Percentiles rank a stretch among this genome's conserved stretches.
These are phyloP conservation scores for Podaxis rugospora DNA, from an alignment of 768 basidiomycete genomes.

Conservation along the genomic window DNA sequence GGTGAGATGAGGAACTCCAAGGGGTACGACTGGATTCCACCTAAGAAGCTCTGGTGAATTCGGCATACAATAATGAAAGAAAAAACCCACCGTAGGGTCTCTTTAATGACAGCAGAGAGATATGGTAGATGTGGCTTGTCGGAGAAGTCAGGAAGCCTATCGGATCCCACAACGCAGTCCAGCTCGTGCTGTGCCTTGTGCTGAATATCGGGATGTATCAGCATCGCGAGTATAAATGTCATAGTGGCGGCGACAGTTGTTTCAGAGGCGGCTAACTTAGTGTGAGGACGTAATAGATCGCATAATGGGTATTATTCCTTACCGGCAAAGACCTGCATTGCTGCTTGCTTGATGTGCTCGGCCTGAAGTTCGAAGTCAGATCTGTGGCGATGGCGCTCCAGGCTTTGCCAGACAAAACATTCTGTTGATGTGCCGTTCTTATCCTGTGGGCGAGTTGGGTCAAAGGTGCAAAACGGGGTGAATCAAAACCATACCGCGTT, in stretches of 20 bases:
- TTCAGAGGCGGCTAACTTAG: not conserved
- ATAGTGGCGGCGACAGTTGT: slow-evolving; percentile 1
- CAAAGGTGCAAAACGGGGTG: not conserved
- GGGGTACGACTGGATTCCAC: slow-evolving; percentile 9
- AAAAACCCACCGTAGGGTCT: slow-evolving; percentile 16
- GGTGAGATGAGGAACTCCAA: slow-evolving; percentile 9
- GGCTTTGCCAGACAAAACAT: not conserved
- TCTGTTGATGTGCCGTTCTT: not conserved
- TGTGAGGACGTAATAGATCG: not conserved
- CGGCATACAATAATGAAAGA: not conserved
- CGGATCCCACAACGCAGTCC: slow-evolving; percentile 16
- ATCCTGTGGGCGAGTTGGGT: not conserved
- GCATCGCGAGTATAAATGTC: slow-evolving; percentile 10
- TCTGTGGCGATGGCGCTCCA: not conserved
- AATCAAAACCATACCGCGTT: not conserved
- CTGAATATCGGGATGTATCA: slow-evolving; percentile 13
- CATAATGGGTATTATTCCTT: not conserved
- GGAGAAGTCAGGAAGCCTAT: slow-evolving; percentile 19
- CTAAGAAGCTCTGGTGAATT: not conserved
- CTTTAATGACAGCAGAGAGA: slow-evolving; percentile 19
- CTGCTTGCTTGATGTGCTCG: not conserved
- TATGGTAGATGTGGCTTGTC: slow-evolving; percentile 19
- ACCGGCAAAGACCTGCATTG: slow-evolving; percentile 6
- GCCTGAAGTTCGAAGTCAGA: not conserved
- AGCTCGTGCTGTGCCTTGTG: slow-evolving; percentile 22